phyloP scores from a whole-genome alignment of 495 filamentous ascomycete species.

The Polyplosphaeria fusca region DNA sequence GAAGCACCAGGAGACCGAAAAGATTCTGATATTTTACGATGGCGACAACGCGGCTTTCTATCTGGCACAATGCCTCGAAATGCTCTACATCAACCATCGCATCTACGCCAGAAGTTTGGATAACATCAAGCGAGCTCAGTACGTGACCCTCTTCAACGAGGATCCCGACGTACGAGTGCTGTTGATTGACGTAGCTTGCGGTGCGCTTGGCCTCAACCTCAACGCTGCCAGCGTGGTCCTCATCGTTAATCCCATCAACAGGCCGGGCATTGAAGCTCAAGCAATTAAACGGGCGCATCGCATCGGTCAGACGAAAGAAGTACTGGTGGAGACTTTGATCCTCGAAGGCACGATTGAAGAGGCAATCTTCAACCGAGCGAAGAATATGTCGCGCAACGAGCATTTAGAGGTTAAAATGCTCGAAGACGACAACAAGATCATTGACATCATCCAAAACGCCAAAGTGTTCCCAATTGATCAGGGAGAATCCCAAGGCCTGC shows the following conservation, averaged over 20 bases:
- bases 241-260: constrained; percentile 86
- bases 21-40: constrained; percentile 93
- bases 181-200: constrained; percentile 85
- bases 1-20: constrained; percentile 64
- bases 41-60: constrained; percentile 70
- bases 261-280: constrained; percentile 82
- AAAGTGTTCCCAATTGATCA: constrained; percentile 58
- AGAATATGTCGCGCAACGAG: constrained; percentile 75
- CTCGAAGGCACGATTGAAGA: constrained; percentile 78
- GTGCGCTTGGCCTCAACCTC: constrained; percentile 84
- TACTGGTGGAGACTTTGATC: constrained; percentile 81
- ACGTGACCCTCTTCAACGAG: constrained; percentile 74
- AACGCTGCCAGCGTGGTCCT: constrained; percentile 79
- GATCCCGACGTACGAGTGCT: constrained; percentile 64
- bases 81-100: constrained; percentile 43
- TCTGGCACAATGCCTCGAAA: constrained; percentile 73
- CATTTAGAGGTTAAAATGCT: constrained; percentile 65
- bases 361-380: constrained; percentile 68
- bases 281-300: constrained; percentile 88
- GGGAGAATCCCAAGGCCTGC: constrained; percentile 44
- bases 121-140: constrained; percentile 58
- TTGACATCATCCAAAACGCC: constrained; percentile 72
- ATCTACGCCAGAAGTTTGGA: constrained; percentile 73
- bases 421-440: constrained; percentile 74
- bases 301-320: constrained; percentile 77